Base-by-base conservation (phyloP, 139 green algal genomes). In the Closterium sp. region DNA sequence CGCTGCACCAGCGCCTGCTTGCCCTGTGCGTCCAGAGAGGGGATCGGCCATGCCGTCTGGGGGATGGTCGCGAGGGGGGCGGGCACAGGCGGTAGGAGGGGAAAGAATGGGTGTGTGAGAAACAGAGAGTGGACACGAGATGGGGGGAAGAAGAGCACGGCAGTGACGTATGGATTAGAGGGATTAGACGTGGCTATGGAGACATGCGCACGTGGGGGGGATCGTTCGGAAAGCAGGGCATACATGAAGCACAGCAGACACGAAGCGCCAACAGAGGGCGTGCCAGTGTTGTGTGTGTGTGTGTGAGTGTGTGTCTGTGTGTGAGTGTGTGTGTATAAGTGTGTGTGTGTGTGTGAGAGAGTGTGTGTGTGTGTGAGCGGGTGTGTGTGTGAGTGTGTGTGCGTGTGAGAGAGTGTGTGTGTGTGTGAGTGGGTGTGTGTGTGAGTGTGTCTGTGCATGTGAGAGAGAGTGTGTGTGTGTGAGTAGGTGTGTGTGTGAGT, bases 281-380 rank as follows among this genome's bases (percentile, higher is more conserved):
- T 31, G 25, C 64, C 12, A 28, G 64, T 16, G 10, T 16, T 28
- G 84, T 87, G 84, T 33, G 84, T 87, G 23, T 23, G 84, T 87
- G 84, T 23, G 84, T 87, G 84, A 16, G 84, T 87, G 84, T 33
- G 84, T 87, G 84, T 23, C 16, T 87, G 84, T 23, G 84, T 87
- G 84, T 23, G 84, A 33, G 84, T 33, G 84, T 87, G 84, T 33
- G 84, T 87, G 84, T 23, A 33, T 87, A 23, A 16, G 84, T 87
- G 64, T 16, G 64, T 83, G 64, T 16, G 64, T 83, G 64, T 16
- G 64, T 83, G 64, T 10, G 16, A 28, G 64, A 16, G 64, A 28
- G 64, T 83, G 64, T 83, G 64, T 16, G 64, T 83, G 64, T 16
- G 12, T 83, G 64, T 16, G 64, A 28, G 64, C 64, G 12, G 10